A percentile compares a stretch with the other conserved stretches of the same genome.
Evolutionary conservation across 352 stramenopile genomes (phyloP).

Genomic region (Phytophthora aleatoria): DNA sequence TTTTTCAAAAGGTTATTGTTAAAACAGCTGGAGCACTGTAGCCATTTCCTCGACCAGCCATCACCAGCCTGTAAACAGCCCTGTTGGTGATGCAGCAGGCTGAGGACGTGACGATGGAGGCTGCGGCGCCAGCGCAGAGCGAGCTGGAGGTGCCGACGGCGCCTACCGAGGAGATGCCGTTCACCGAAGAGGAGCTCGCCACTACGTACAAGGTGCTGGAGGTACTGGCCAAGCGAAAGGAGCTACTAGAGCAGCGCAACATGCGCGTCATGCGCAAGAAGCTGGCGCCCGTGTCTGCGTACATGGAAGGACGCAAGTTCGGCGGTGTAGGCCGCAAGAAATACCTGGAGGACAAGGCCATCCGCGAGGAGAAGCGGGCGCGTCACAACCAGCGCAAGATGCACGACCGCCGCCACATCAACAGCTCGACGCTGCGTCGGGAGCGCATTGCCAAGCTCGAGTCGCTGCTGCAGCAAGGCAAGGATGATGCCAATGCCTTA

Average conservation of each 20-base stretch:
- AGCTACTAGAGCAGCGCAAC: constrained; percentile 70
- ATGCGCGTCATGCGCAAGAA: constrained; percentile 83
- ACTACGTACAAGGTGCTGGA: constrained; percentile 74
- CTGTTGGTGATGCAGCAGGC: constrained; percentile 38
- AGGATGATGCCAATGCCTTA: constrained; percentile 47
- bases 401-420: constrained; percentile 94
- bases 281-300: constrained; percentile 75
- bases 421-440: constrained; percentile 87
- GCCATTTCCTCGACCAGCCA: constrained; percentile 6
- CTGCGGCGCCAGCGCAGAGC: constrained; percentile 4
- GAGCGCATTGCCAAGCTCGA: constrained; percentile 93
- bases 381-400: constrained; percentile 86
- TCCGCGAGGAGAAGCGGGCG: constrained; percentile 85
- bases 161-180: constrained; percentile 58
- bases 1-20: too few relatives aligned
- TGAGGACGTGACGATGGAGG: constrained; percentile 35
- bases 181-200: constrained; percentile 68
- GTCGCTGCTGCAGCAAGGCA: constrained; percentile 86
- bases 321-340: constrained; percentile 84
- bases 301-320: constrained; percentile 87
- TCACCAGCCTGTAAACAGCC: background rate
- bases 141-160: constrained; percentile 6
- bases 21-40: background rate
- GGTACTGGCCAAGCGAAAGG: constrained; percentile 49
- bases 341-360: constrained; percentile 88